Evolutionary conservation across 1,284 basidiomycete genomes (phyloP).

Genomic region (Ustilago trichophora): DNA sequence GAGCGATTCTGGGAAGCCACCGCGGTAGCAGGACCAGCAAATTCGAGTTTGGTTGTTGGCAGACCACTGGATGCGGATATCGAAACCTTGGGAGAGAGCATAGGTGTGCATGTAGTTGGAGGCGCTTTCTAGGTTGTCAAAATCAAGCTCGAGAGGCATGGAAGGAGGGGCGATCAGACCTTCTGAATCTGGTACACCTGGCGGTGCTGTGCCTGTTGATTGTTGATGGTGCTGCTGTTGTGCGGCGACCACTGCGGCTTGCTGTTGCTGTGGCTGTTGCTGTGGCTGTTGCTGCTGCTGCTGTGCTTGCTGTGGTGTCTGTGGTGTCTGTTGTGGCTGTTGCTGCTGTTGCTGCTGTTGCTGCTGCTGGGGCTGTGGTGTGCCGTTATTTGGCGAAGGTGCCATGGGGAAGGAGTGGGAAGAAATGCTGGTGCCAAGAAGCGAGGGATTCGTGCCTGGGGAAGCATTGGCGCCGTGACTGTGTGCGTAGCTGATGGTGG

Average conservation of each 20-base stretch:
- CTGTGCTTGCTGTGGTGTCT: too few species aligned
- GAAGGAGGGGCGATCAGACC: conserved; percentile 42
- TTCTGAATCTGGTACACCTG: conserved; percentile 31
- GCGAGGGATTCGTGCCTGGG: conserved; percentile 16
- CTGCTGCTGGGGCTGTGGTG: conserved; percentile 30
- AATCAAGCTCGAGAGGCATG: conserved; percentile 51
- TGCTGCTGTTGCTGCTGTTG: conserved; percentile 23
- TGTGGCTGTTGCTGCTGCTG: conserved; percentile 30
- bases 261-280: conserved; percentile 22
- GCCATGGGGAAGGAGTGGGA: conserved; percentile 46
- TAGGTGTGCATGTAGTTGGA: conserved; percentile 53
- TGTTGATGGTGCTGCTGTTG: conserved; percentile 6
- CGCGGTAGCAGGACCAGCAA: conserved; percentile 49
- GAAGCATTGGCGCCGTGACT: conserved; percentile 20
- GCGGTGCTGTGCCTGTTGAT: conserved; percentile 18
- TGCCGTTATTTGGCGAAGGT: conserved; percentile 29
- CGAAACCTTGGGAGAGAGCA: conserved; percentile 47
- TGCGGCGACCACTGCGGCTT: background rate
- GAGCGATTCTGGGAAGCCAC: conserved; percentile 41
- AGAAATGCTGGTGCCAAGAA: conserved; percentile 29
- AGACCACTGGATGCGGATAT: conserved; percentile 51
- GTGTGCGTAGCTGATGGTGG: conserved; percentile 35
- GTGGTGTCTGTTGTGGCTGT: conserved; percentile 31
- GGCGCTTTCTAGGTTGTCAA: conserved; percentile 47
- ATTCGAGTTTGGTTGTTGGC: conserved; percentile 50